Conservation (phyloP, 2,329 filamentous ascomycete genomes). For the Fusarium chlamydosporum region DNA sequence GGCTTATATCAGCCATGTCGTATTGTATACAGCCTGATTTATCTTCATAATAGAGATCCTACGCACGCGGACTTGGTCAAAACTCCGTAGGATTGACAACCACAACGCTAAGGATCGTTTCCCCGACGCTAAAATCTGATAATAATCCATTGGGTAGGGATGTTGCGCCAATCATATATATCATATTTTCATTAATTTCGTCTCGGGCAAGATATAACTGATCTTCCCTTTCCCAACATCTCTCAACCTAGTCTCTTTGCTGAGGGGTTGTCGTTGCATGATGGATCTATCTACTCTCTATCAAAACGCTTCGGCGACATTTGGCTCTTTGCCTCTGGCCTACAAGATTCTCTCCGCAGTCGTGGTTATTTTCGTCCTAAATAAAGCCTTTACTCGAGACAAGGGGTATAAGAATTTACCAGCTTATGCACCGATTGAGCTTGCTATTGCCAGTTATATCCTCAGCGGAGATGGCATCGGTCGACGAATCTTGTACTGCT, state of each 20-base stretch:
- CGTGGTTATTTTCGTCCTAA: neutral
- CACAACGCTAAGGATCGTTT: constrained; percentile 4
- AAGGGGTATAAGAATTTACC: constrained; percentile 6
- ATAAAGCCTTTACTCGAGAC: neutral
- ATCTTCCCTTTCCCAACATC: neutral
- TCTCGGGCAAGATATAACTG: neutral
- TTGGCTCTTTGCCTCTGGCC: neutral
- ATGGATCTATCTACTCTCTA: constrained; percentile 6
- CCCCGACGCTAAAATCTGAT: constrained; percentile 15
- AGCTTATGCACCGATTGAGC: constrained; percentile 28
- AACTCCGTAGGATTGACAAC: neutral
- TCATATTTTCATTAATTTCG: constrained; percentile 3
- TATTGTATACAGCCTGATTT: too few species aligned
- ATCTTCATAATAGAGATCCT: too few species aligned
- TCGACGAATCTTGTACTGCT: constrained; percentile 30
- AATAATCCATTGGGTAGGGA: constrained; percentile 1
- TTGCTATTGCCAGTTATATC: constrained; percentile 30
- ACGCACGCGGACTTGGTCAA: too few species aligned
- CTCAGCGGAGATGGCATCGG: constrained; percentile 27
- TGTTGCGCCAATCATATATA: constrained; percentile 14
- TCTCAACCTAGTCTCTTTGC: neutral
- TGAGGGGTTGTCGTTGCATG: neutral
- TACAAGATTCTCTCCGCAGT: neutral
- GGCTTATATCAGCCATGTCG: neutral
- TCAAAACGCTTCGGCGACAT: neutral